Conservation (phyloP, 306 rosid genomes). For the Amphicarpaea edgeworthii region DNA sequence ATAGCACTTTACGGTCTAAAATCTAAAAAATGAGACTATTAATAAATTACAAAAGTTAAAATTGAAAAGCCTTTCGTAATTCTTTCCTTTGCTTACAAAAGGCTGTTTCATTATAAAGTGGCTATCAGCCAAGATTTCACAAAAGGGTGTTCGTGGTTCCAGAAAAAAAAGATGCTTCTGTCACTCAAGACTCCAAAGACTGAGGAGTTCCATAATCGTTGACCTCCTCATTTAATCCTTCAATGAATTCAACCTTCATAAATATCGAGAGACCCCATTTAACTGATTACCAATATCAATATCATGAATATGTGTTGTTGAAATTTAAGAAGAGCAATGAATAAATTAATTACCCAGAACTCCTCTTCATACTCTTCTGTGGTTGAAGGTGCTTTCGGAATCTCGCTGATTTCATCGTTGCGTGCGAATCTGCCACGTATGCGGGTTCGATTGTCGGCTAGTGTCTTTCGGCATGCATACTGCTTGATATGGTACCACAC, state of each 20-base stretch:
- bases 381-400: conserved; percentile 61
- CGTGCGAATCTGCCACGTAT: conserved; percentile 96
- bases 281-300: not conserved
- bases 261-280: not conserved
- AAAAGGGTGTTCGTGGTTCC: conserved; percentile 37
- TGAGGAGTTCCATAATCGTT: conserved; percentile 27
- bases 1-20: not conserved
- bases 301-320: not conserved
- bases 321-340: not conserved
- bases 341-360: conserved; percentile 68
- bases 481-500: conserved; percentile 55
- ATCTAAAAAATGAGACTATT: conserved; percentile 32
- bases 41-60: not conserved
- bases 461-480: conserved; percentile 94
- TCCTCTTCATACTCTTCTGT: conserved; percentile 69
- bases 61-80: conserved; percentile 20
- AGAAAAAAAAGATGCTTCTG: conserved; percentile 4
- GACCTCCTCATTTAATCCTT: conserved; percentile 55
- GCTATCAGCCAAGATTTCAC: conserved; percentile 24
- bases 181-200: conserved; percentile 51
- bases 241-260: conserved; percentile 54
- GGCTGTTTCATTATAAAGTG: conserved; percentile 25
- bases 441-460: conserved; percentile 87
- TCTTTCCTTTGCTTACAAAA: conserved; percentile 40
- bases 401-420: conserved; percentile 67